phyloP scores from a whole-genome alignment of 192 early-diverging fungal species.

The Umbelopsis sp. region DNA sequence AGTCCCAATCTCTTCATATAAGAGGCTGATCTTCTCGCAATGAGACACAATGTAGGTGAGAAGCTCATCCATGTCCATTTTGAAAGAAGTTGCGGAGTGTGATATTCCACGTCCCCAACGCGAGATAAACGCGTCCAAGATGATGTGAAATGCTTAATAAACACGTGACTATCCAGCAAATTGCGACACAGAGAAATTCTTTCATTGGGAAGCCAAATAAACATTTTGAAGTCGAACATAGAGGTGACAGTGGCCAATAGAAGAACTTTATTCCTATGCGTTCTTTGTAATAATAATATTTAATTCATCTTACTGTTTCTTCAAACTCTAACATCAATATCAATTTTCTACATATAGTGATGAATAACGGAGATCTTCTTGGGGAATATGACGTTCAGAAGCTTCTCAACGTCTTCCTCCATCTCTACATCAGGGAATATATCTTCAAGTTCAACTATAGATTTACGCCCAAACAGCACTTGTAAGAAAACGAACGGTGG shows the following conservation, averaged over 20 bases:
- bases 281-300: too few species aligned
- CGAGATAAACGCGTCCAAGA: neutral
- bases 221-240: too few species aligned
- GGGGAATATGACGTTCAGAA: neutral
- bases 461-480: neutral
- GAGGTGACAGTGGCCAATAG: too few species aligned
- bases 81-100: neutral
- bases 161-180: too few species aligned
- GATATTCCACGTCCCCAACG: neutral
- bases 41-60: neutral
- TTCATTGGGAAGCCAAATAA: too few species aligned
- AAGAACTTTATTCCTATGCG: too few species aligned
- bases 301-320: too few species aligned
- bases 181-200: too few species aligned
- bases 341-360: neutral
- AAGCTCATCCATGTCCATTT: constrained; percentile 4
- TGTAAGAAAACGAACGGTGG: neutral
- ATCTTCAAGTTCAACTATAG: neutral
- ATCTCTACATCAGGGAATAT: constrained; percentile 9
- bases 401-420: neutral
- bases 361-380: neutral
- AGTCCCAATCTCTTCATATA: constrained; percentile 12
- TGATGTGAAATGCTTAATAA: too few species aligned
- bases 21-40: neutral
- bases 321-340: neutral